Evolutionary conservation across 164 flowering plant genomes (phyloP), one percentile per base, ranked within the genome.

Genomic region (Cinnamomum chago): DNA sequence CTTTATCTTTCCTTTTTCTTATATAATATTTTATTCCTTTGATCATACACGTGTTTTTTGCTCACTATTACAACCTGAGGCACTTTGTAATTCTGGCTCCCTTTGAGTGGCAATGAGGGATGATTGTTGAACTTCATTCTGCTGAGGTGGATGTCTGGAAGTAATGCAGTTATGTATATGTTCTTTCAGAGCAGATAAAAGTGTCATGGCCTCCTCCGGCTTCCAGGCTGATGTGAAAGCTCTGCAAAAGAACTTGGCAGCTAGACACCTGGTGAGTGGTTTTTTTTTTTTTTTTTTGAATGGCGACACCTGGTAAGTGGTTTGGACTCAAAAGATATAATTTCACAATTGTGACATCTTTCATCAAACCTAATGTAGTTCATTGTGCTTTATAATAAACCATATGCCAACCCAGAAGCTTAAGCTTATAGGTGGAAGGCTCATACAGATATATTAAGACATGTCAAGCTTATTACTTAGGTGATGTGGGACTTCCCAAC

Each of bases 181-280:
- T 72, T 64, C 65, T 77, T 86, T 80, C 82, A 95, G 97, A 72
- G 95, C 97, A 14, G 97, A 93, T 71, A 95, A 88, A 78, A 71
- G 80, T 78, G 80, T 91, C 1, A 77, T 95, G 92, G 97, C 98
- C 14, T 93, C 99, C 30, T 93, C 98, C 47, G 99, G 98, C n/a
- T 95, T 95, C 77, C 99, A 95, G 83, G 97, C 97, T 78, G 99
- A 93, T 84, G 96, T 95, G 33, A 88, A 82, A 84, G 97, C 99
- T 68, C 82, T 95, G 58, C 99, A 95, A 70, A 95, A 92, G 89
- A 82, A 73, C 17, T 81, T 95, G 86, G 82, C 88, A n/a, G 92
- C 99, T 2, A 95, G 83, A 80, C 99, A 95, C 76, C 77, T 88
- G 91, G 99, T 95, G 58, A 84, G 91, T 74, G 25, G 17, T 73